Evolutionary conservation across 2,329 filamentous ascomycete genomes (phyloP), one percentile per base, ranked within the genome.

Genomic region (Fusarium sp.): DNA sequence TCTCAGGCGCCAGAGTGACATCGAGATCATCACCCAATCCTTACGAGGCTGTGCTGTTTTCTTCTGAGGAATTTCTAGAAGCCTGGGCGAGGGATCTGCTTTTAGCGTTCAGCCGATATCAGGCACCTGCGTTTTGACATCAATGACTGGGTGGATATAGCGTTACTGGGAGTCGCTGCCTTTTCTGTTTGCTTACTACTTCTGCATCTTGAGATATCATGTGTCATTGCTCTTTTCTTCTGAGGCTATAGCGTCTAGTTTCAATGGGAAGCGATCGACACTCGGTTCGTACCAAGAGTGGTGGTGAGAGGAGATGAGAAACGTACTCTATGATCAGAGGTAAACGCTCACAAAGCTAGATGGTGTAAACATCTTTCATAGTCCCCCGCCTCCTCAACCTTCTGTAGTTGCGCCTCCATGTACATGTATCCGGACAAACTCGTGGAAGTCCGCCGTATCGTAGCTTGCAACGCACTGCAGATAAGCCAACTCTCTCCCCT

Each of bases 391-490:
- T 8, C 14, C 31, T 33, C 8, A 17, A 5, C 21, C 17, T 17
- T 2, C 10, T 38, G 10, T 19, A 4, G 36, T 9, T 38, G 36
- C 17, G 4, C 32, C 15, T 2, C n/a, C 21, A 4, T 25, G 9
- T 9, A 39, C 38, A 8, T 38, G 44, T 6, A 14, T 19, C 21
- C 25, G 46, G 3, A 63, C 36, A 39, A 63, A 63, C 2, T 47
- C 36, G 7, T 65, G 29, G 31, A 65, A 65, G 0, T 44, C 25
- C 6, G 42, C 7, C 10, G 31, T 65, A 9, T 65, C 53, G 3
- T 65, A 65, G 1, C 6, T 17, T 6, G 32, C 53, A 14, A 57
- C 3, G 0, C 47, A 19, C 7, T 52, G 33, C 3, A 65, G 13
- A 10, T 65, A 65, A 3, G 32, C n/a, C 1, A 52, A 59, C 1